Base-by-base conservation (phyloP, 129 eudicot species). In the Solidago caesia region DNA sequence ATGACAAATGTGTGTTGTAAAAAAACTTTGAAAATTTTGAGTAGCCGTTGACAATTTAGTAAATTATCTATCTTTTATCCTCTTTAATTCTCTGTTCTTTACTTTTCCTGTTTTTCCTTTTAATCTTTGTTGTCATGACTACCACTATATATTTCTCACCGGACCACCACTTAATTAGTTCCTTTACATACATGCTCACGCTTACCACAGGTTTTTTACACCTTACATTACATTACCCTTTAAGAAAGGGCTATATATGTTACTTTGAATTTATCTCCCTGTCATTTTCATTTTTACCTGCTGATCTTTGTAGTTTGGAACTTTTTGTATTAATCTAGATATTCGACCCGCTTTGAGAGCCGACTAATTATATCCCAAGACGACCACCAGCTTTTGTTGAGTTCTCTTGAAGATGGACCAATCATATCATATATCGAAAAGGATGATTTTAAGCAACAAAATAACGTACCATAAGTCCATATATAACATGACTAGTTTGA, bases 141-240 rank as follows among this genome's bases (percentile, higher is more conserved):
- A 64, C 46, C 57, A 72, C 83, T 84, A 75, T 74, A 53, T 1
- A 51, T 52, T 4, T 70, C 43, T 33, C 72, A 59, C 76, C 82
- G 96, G 96, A 84, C 96, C 91, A 89, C 96, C 91, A 84, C 85
- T 83, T 77, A 68, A 21, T 21, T 21, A 3, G 70, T 82, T 49
- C 55, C 81, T 77, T 78, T 85, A 71, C 84, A 64, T 85, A 71
- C 84, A 64, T 82, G 76, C 82, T 86, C 96, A 86, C 89, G 91
- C 96, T 86, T 84, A 84, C 73, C 76, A 63, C 83, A 74, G 85
- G 71, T 73, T 79, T 82, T 78, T 33, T 33, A 33, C 39, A 33
- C 3, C 39, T 33, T 77, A 63, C 74, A 55, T 52, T 64, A 16
- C 70, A 39, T 60, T 79, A 62, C 62, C 68, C 88, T 81, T 88